phyloP scores from a whole-genome alignment of 2,329 filamentous ascomycete species.

The Purpureocillium takamizusanense region DNA sequence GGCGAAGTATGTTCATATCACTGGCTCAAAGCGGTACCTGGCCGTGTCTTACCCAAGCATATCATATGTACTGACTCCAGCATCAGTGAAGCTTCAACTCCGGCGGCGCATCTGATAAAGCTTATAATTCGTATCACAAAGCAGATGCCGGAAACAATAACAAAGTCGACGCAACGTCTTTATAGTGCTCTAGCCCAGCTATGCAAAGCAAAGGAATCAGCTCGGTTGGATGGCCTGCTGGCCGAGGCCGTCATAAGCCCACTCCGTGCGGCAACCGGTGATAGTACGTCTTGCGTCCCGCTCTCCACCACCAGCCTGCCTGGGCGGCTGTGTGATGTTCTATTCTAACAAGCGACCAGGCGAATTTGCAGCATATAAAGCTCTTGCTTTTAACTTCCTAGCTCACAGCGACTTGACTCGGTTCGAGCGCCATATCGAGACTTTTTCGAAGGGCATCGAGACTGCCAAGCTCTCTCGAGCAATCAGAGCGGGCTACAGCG shows the following conservation, averaged over 20 bases:
- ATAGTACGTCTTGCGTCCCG: constrained; percentile 9
- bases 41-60: no score
- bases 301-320: not conserved
- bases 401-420: constrained; percentile 24
- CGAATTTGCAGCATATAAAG: constrained; percentile 18
- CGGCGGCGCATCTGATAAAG: constrained; percentile 21
- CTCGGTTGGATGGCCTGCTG: constrained; percentile 13
- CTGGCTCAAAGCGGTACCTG: not conserved
- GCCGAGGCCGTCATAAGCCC: constrained; percentile 19
- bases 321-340: not conserved
- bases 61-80: no score
- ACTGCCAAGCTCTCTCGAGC: constrained; percentile 29
- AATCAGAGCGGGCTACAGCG: constrained; percentile 27
- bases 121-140: constrained; percentile 21
- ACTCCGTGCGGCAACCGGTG: constrained; percentile 10
- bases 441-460: constrained; percentile 28
- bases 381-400: constrained; percentile 30
- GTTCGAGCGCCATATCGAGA: constrained; percentile 29
- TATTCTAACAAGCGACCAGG: not conserved
- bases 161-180: constrained; percentile 22
- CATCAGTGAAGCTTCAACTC: not conserved
- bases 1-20: constrained; percentile 12
- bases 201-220: constrained; percentile 17
- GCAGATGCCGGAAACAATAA: constrained; percentile 12
- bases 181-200: constrained; percentile 30